Percentiles rank a stretch among this genome's conserved stretches.
phyloP scores from a whole-genome alignment of 352 stramenopile species.

The Globisporangium lucens region DNA sequence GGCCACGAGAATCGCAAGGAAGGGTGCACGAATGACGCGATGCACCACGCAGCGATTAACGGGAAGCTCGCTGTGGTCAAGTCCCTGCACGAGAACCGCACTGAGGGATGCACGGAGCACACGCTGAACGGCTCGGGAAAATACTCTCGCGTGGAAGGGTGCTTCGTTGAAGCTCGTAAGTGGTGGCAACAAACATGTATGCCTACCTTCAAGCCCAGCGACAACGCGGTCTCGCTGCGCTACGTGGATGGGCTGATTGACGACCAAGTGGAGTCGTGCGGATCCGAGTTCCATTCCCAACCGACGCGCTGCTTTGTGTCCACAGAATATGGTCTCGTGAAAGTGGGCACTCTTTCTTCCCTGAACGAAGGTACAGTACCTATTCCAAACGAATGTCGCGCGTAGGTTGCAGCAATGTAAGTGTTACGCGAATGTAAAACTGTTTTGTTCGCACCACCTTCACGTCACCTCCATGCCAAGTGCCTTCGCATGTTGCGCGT shows the following conservation, averaged over 20 bases:
- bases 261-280: background rate
- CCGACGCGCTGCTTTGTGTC: background rate
- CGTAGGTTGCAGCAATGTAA: background rate
- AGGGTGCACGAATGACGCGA: too few species aligned
- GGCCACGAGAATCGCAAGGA: too few species aligned
- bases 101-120: background rate
- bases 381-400: background rate
- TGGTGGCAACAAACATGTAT: background rate
- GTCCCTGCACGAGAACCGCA: background rate
- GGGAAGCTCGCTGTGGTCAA: background rate
- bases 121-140: background rate
- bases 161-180: background rate
- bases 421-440: conserved; percentile 4
- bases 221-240: background rate
- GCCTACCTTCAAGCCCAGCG: background rate
- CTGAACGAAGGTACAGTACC: background rate
- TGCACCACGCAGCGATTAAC: too few species aligned
- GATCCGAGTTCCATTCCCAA: background rate
- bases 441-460: background rate
- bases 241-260: background rate
- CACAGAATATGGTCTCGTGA: background rate
- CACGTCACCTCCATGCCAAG: background rate
- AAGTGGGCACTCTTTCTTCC: background rate
- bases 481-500: conserved; percentile 3
- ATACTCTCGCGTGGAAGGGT: background rate